Evolutionary conservation across 305 asterid species (phyloP).

Genomic region (Fraxinus sp.): DNA sequence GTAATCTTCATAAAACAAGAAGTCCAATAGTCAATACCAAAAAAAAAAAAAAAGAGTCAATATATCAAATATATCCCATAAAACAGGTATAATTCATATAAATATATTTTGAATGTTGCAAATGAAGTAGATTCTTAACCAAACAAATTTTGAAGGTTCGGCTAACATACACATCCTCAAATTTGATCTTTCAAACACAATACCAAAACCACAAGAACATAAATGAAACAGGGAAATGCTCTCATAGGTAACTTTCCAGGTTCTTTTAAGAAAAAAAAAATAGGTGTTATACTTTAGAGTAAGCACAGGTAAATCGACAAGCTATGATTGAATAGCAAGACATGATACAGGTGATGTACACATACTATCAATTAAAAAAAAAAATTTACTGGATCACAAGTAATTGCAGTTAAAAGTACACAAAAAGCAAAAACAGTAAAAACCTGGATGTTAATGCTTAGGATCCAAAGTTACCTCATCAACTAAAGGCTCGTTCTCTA

Average conservation of each 20-base stretch:
- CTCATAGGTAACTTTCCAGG: slow-evolving; percentile 8
- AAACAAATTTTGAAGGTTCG: slow-evolving; percentile 5
- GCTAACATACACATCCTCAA: not conserved
- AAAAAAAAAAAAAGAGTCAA: not conserved
- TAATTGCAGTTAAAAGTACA: not conserved
- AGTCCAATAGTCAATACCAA: not conserved
- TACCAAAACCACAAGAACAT: slow-evolving; percentile 12
- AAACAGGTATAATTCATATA: slow-evolving; percentile 2
- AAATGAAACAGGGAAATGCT: not conserved
- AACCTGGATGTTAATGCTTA: slow-evolving; percentile 2
- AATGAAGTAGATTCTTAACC: slow-evolving; percentile 3
- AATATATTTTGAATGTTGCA: slow-evolving; percentile 2
- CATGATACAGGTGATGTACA: not conserved
- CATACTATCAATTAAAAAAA: not conserved
- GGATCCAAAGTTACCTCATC: slow-evolving; percentile 56
- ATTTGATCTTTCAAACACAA: slow-evolving; percentile 7
- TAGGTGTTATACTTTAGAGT: not conserved
- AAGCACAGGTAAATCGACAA: slow-evolving; percentile 12
- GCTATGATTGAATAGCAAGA: slow-evolving; percentile 11
- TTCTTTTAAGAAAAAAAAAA: not conserved
- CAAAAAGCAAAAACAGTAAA: not conserved
- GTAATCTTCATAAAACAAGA: not conserved
- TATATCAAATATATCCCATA: not conserved
- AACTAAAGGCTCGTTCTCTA: slow-evolving; percentile 86
- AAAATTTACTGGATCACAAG: not conserved